Conservation (phyloP, 169 alveolate species). For the Neospora caninum region DNA sequence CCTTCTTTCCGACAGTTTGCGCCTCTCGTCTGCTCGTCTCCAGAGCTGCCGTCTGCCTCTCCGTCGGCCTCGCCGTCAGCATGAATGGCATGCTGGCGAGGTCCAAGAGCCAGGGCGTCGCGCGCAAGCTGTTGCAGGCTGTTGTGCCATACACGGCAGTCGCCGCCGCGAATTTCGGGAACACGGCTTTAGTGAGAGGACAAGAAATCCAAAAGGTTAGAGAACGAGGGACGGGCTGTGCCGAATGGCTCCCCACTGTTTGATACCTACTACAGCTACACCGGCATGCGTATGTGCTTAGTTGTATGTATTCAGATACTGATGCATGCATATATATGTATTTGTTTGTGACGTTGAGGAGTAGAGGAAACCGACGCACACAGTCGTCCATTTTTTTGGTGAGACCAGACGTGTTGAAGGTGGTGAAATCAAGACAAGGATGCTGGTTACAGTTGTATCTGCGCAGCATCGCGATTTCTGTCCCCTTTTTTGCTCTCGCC, state of each 20-base stretch:
- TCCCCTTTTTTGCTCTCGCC: too few species aligned
- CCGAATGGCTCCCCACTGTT: neutral
- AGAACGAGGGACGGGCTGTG: neutral
- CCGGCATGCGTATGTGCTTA: neutral
- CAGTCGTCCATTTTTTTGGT: too few species aligned
- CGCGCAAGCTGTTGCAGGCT: constrained; percentile 52
- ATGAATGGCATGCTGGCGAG: constrained; percentile 40
- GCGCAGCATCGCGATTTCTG: too few species aligned
- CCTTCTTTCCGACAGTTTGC: neutral
- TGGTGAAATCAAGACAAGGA: too few species aligned
- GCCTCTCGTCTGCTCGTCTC: neutral
- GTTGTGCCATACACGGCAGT: constrained; percentile 56
- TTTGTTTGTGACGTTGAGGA: too few species aligned
- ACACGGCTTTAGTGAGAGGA: constrained; percentile 46
- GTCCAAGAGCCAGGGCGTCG: neutral
- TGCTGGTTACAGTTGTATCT: too few species aligned
- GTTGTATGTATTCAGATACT: neutral
- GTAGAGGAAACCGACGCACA: too few species aligned
- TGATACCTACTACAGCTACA: neutral
- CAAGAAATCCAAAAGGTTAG: constrained; percentile 41
- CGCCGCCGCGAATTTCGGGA: constrained; percentile 57
- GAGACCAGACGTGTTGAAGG: too few species aligned
- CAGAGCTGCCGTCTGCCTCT: constrained; percentile 58
- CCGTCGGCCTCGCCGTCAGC: constrained; percentile 68
- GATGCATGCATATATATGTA: neutral